Conservation (phyloP, 2,329 filamentous ascomycete species). For the Diaporthe australafricana region DNA sequence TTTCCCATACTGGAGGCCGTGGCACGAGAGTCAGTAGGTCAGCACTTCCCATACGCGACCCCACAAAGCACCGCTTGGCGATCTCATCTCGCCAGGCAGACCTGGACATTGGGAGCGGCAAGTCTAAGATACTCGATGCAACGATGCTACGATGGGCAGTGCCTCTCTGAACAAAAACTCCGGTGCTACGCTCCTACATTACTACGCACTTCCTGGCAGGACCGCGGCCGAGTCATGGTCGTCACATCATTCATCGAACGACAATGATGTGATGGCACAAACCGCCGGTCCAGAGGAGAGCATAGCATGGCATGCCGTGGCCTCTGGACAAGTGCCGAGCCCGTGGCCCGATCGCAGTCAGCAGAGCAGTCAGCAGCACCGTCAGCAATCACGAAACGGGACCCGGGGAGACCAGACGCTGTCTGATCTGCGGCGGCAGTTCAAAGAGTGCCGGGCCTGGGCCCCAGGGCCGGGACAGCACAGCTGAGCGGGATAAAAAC, state of each 20-base stretch:
- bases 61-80: slow-evolving; percentile 21
- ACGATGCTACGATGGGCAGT: not conserved
- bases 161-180: not conserved
- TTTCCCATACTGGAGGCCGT: not conserved
- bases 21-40: slow-evolving; percentile 24
- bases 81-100: slow-evolving; percentile 26
- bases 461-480: not conserved
- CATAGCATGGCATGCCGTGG: not conserved
- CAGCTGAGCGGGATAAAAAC: slow-evolving; percentile 18
- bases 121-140: slow-evolving; percentile 27
- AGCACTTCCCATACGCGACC: slow-evolving; percentile 18
- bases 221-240: slow-evolving; percentile 31
- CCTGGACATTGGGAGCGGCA: slow-evolving; percentile 26
- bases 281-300: not conserved
- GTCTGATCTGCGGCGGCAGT: slow-evolving; percentile 23
- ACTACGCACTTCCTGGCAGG: slow-evolving; percentile 5
- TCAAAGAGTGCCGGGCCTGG: slow-evolving; percentile 10
- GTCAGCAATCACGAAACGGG: slow-evolving; percentile 2
- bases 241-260: slow-evolving; percentile 28
- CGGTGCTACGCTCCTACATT: slow-evolving; percentile 3
- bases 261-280: slow-evolving; percentile 30
- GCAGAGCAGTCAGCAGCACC: not conserved
- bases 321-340: slow-evolving; percentile 23
- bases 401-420: not conserved
- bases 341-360: slow-evolving; percentile 3